Evolutionary conservation across 768 basidiomycete species (phyloP).

Genomic region (Hemileccinum impolitum): DNA sequence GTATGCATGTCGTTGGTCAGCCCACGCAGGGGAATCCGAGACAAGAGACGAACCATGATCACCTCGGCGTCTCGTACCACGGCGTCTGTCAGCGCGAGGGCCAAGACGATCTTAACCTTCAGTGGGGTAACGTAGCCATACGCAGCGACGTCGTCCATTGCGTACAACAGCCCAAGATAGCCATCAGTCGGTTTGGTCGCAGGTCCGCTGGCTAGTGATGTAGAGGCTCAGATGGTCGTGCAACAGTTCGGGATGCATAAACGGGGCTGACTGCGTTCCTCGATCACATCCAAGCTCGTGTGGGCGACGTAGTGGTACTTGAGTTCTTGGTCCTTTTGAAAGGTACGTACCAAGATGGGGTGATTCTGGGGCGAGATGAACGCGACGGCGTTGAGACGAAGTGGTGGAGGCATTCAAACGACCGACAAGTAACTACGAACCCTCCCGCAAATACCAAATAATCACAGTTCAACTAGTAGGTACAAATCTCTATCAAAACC

Average conservation of each 20-base stretch:
- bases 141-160: slow-evolving; percentile 91
- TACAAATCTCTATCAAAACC: neutral
- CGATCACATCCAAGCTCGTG: slow-evolving; percentile 85
- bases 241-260: neutral
- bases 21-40: too few relatives aligned
- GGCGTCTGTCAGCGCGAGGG: slow-evolving; percentile 74
- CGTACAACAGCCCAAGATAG: slow-evolving; percentile 81
- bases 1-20: too few relatives aligned
- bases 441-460: too few relatives aligned
- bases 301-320: slow-evolving; percentile 93
- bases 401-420: slow-evolving; percentile 52
- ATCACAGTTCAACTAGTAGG: too few relatives aligned
- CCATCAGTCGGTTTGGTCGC: slow-evolving; percentile 67
- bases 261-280: slow-evolving; percentile 73
- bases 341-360: slow-evolving; percentile 71
- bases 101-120: slow-evolving; percentile 83
- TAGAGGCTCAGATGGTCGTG: neutral
- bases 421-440: neutral
- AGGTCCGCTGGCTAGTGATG: slow-evolving; percentile 28
- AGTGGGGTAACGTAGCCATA: slow-evolving; percentile 90
- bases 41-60: slow-evolving; percentile 50
- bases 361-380: slow-evolving; percentile 85
- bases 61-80: slow-evolving; percentile 81
- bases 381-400: slow-evolving; percentile 77
- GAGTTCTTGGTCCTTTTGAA: slow-evolving; percentile 57